Evolutionary conservation across 768 basidiomycete genomes (phyloP).

Genomic region (Basidioascus undulatus): DNA sequence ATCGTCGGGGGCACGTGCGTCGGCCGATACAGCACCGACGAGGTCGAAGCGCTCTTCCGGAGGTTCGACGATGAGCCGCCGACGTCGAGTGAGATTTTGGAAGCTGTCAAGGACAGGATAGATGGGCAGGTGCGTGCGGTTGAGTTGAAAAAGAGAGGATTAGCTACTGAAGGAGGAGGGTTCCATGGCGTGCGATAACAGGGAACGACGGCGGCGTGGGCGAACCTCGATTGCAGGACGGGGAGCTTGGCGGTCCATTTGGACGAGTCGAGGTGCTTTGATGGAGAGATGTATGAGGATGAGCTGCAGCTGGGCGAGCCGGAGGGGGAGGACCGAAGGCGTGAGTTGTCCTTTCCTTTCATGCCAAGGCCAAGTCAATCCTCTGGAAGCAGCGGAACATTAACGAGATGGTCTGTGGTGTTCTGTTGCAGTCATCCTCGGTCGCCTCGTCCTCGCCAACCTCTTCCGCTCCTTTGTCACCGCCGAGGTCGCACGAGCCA

Average conservation of each 20-base stretch:
- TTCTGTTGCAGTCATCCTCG: too few species aligned
- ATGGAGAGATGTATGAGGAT: constrained; percentile 84
- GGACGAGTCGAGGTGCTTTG: constrained; percentile 56
- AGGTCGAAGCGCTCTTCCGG: constrained; percentile 33
- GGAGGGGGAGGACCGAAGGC: constrained; percentile 54
- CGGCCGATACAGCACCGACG: constrained; percentile 41
- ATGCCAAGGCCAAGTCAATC: too few species aligned
- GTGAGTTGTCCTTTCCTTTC: too few species aligned
- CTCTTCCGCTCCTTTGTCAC: constrained; percentile 13
- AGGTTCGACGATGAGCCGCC: constrained; percentile 1
- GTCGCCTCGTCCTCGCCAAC: constrained; percentile 13
- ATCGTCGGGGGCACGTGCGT: constrained; percentile 51
- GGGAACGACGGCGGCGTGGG: constrained; percentile 53
- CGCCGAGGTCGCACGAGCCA: constrained; percentile 5
- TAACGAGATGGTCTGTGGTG: too few species aligned
- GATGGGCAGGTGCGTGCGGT: too few species aligned
- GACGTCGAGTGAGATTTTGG: too few species aligned
- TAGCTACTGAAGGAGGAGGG: too few species aligned
- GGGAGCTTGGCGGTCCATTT: constrained; percentile 72
- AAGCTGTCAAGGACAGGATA: too few species aligned
- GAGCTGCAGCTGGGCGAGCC: constrained; percentile 36
- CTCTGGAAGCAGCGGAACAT: too few species aligned
- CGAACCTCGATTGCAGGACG: constrained; percentile 64
- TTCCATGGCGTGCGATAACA: too few species aligned
- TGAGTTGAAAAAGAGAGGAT: too few species aligned